Base-by-base conservation (phyloP, 2,329 filamentous ascomycete species). In the Diaporthe vaccinii region DNA sequence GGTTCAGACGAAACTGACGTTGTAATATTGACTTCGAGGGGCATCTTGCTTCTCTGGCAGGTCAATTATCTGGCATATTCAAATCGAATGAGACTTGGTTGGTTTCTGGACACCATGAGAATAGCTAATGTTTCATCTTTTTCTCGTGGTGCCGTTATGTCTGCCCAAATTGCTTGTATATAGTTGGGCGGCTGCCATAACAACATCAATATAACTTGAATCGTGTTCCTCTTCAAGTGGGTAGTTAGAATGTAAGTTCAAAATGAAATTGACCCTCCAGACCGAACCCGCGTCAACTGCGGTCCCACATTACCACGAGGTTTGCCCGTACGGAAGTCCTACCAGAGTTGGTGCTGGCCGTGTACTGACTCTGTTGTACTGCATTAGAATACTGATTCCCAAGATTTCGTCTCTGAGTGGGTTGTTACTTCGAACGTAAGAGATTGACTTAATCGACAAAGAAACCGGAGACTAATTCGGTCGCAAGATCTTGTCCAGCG, bases 1-100 rank as follows among this genome's bases (percentile, higher is more conserved):
- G 74, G 20, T 68, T 6, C n/a, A 75, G 53, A 31, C 62, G 31
- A 75, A 46, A 53, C 28, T 75, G 67, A 72, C 58, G 1, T 28
- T 68, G 67, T 76, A 58, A 59, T 46, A 4, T 67, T 57, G 1
- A 46, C 28, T 58, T 34, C 20, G 2, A 39, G 34, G 20, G 8
- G 20, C 10, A 0, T 25, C 15, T n/a, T 53, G 22, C 15, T n/a
- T 39, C 34, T 39, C 1, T 28, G 12, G 17, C 28, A 39, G 1
- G 14, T 20, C 20, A 7, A 25, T 20, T 22, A 7, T 25, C 2
- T 14, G 8, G 25, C 28, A 28, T 12, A 4, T 34, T 34, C 8
- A 25, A 22, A 28, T 20, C 34, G 6, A 39, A 36, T 53, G 44
- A 9, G 7, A n/a, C 12, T 53, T 9, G 31, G 5, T 17, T 68